These are phyloP conservation scores for Plectosphaerella cucumerina DNA, from an alignment of 2,329 filamentous ascomycete species.

Conservation along the genomic window DNA sequence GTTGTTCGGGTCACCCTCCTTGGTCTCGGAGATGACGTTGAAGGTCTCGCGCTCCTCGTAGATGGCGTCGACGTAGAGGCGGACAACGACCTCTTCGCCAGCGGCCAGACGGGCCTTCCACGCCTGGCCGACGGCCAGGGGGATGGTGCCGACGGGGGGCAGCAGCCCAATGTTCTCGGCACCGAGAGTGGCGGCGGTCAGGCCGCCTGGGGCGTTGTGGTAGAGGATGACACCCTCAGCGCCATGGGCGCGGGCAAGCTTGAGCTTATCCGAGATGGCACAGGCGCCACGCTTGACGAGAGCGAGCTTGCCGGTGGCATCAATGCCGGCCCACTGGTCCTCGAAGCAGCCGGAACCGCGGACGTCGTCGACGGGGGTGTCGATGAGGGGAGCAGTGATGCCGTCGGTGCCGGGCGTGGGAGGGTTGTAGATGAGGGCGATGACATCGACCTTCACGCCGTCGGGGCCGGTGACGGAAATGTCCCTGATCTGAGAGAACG, in stretches of 20 bases:
- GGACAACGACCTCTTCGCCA: constrained; percentile 27
- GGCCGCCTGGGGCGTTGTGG: constrained; percentile 51
- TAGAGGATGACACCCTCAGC: constrained; percentile 51
- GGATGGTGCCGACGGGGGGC: constrained; percentile 31
- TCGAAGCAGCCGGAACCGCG: constrained; percentile 36
- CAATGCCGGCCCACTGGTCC: constrained; percentile 39
- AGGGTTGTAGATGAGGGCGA: constrained; percentile 41
- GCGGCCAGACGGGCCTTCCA: constrained; percentile 28
- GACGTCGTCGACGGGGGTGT: constrained; percentile 29
- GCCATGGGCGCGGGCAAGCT: constrained; percentile 35
- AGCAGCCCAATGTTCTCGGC: constrained; percentile 30
- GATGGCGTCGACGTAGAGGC: constrained; percentile 30
- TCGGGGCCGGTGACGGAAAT: constrained; percentile 41
- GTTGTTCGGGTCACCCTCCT: constrained; percentile 35
- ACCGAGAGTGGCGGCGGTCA: constrained; percentile 49
- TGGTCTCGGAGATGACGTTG: constrained; percentile 39
- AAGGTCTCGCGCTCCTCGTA: constrained; percentile 30
- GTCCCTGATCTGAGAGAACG: constrained; percentile 35
- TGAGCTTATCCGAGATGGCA: constrained; percentile 37
- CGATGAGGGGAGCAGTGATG: constrained; percentile 30
- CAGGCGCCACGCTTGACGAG: constrained; percentile 41
- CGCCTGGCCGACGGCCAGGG: constrained; percentile 26
- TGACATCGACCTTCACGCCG: constrained; percentile 36
- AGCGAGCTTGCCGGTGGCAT: constrained; percentile 37
- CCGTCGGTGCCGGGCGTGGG: constrained; percentile 33